Base-by-base conservation (phyloP, 768 basidiomycete genomes). In the Tubosaeta brunneosetosa region DNA sequence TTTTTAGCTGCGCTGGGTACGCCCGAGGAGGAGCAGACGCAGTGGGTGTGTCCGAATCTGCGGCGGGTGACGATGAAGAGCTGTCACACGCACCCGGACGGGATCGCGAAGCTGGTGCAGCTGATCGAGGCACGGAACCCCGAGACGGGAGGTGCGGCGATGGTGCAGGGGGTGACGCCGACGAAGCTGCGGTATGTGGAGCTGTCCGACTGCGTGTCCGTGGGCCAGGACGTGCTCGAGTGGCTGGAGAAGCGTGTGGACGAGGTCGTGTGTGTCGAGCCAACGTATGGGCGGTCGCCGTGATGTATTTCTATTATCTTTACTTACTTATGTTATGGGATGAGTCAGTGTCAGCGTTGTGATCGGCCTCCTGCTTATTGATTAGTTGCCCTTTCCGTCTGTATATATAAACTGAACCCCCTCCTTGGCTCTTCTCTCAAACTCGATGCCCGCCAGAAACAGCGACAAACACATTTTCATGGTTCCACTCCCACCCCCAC, bases 81-180 rank as follows among this genome's bases (percentile, higher is more conserved):
- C 34, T 89, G 86, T 61, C 81, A 83, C 61, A 74, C 79, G 22
- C 83, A 85, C 59, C 75, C 74, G 31, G 86, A 87, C 47, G 82
- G 80, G 26, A 78, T 86, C 25, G 74, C 75, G 47, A 84, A 83
- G 68, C 76, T 90, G 17, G 85, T 91, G 25, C 79, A 81, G 63
- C 77, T 88, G 70, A 77, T 91, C 19, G 85, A 88, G 44, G 78
- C 79, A 51, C 74, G 88, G 47, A 90, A 90, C 62, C 88, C 88
- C 0, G 75, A 74, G 46, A 64, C 64, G 11, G 63, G 68, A 42
- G 68, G 63, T 25, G 64, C 61, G 12, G 49, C 61, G 51, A 67
- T 72, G 33, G 74, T 73, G 42, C 73, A 71, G 26, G 78, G 78
- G 0, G 77, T 77, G n/a, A 69, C 73, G 9, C 84, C 84, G 0